A percentile compares a stretch with the other conserved stretches of the same genome.
Conservation (phyloP, 163 green algal genomes). For the Scenedesmus sp. region DNA sequence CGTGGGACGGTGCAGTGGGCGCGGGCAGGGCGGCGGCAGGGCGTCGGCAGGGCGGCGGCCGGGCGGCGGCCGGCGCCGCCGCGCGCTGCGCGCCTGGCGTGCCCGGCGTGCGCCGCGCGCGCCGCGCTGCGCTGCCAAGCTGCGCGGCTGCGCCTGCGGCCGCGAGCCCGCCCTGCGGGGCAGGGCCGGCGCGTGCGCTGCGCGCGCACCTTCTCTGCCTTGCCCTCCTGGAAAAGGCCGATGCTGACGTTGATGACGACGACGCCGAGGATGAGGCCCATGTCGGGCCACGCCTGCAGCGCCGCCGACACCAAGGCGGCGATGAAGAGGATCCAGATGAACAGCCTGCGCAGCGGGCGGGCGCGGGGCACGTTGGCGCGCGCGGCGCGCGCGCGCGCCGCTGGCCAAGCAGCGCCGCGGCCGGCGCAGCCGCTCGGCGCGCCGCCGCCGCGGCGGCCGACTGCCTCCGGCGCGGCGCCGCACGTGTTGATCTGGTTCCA, state of each 20-base stretch:
- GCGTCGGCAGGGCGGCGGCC: no score
- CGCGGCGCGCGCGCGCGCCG: background rate
- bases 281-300: slow-evolving; percentile 39
- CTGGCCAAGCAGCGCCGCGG: background rate
- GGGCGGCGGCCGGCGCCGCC: no score
- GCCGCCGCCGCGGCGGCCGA: background rate
- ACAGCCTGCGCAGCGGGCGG: slow-evolving; percentile 11
- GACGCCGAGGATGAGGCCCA: slow-evolving; percentile 46
- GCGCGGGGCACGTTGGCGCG: background rate
- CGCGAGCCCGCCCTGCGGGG: no score
- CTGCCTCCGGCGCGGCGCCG: background rate
- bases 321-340: slow-evolving; percentile 43
- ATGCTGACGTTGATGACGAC: slow-evolving; percentile 56
- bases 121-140: no score
- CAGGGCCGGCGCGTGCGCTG: no score
- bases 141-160: no score
- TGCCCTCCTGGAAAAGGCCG: slow-evolving; percentile 53
- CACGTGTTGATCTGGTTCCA: slow-evolving; percentile 86
- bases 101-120: no score
- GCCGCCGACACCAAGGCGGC: slow-evolving; percentile 24
- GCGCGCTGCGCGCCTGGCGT: no score
- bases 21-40: no score
- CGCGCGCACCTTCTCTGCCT: slow-evolving; percentile 48
- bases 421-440: background rate
- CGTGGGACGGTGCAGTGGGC: no score